Evolutionary conservation across 73 alveolate species (phyloP).

Genomic region (Paramecium primaurelia): DNA sequence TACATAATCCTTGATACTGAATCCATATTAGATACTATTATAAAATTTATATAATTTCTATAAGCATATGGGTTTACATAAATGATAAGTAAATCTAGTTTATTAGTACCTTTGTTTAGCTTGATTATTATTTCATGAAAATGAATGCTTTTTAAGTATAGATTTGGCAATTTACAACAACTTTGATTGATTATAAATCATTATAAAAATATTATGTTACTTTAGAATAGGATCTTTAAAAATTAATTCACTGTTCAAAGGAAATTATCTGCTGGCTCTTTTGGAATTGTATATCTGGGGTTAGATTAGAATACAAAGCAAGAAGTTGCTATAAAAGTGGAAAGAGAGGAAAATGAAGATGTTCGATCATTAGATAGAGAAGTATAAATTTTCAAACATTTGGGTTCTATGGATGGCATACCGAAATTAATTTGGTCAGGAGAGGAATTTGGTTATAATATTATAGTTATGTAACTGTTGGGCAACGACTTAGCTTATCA

Average conservation of each 20-base stretch:
- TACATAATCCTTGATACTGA: too few species aligned
- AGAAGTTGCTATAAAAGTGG: conserved; percentile 53
- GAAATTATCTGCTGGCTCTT: not conserved
- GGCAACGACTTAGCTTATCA: conserved; percentile 58
- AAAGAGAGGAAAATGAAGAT: conserved; percentile 52
- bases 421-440: conserved; percentile 56
- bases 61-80: not conserved
- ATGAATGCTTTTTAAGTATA: not conserved
- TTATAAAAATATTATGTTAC: not conserved
- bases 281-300: conserved; percentile 33
- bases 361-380: conserved; percentile 39
- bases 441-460: conserved; percentile 35
- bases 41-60: not conserved
- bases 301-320: conserved; percentile 32
- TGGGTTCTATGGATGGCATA: conserved; percentile 11
- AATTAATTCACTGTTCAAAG: not conserved
- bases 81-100: not conserved
- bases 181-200: not conserved
- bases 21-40: too few species aligned
- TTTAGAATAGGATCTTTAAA: not conserved
- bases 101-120: not conserved
- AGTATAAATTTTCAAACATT: conserved; percentile 19
- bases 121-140: not conserved
- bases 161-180: not conserved
- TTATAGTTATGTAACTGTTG: conserved; percentile 21